Conservation (phyloP, 345 rosid species). For the Schrenkiella parvula region DNA sequence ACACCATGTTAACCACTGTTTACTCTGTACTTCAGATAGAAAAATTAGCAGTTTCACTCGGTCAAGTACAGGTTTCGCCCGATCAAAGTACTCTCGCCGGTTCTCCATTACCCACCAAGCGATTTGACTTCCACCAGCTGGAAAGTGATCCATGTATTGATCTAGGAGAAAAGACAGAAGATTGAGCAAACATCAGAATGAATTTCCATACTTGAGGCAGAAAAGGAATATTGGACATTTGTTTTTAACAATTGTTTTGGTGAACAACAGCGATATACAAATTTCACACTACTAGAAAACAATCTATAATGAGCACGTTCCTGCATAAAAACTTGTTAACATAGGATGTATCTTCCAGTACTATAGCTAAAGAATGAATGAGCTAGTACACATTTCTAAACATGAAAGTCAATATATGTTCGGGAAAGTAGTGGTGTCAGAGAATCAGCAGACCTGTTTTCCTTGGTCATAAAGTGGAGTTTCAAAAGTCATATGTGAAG, state of each 20-base stretch:
- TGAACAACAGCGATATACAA: not conserved
- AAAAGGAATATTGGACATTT: not conserved
- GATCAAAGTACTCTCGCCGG: conserved; percentile 83
- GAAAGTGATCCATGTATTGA: conserved; percentile 75
- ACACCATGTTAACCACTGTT: conserved; percentile 91
- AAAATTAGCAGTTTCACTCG: conserved; percentile 80
- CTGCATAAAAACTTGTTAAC: not conserved
- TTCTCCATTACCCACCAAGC: conserved; percentile 99
- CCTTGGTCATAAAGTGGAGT: not conserved
- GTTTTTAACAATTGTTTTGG: not conserved
- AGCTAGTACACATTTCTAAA: not conserved
- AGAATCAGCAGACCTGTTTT: not conserved
- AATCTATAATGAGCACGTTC: not conserved
- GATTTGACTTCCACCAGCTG: conserved; percentile 93
- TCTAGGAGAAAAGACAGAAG: conserved; percentile 44
- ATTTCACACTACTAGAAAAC: not conserved
- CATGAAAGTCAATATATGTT: not conserved
- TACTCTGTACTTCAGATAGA: conserved; percentile 78
- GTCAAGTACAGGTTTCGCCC: conserved; percentile 68
- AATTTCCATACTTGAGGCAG: not conserved
- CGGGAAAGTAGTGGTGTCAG: not conserved
- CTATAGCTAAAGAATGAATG: not conserved
- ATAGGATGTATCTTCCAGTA: not conserved
- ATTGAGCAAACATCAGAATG: not conserved
- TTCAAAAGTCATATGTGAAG: not conserved